Conservation (phyloP, 331 rosid genomes). For the Malus hybrid region DNA sequence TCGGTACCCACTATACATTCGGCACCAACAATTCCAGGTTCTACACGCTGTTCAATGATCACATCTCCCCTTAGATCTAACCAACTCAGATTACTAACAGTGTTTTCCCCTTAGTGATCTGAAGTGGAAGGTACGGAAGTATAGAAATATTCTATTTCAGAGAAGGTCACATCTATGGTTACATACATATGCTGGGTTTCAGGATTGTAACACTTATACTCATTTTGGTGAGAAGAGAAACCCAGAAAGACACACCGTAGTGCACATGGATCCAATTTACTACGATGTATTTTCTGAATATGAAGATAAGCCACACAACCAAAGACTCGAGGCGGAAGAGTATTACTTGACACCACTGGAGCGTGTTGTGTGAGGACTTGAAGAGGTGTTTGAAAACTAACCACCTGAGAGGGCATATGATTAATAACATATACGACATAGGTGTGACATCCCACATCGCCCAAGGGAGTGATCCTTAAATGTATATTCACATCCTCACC, state of each 20-base stretch:
- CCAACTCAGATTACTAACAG: neutral
- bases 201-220: too few relatives aligned
- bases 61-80: neutral
- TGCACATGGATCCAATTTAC: neutral
- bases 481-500: too few relatives aligned
- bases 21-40: neutral
- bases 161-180: neutral
- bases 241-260: neutral
- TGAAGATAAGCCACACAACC: neutral
- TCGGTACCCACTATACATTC: neutral
- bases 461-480: too few relatives aligned
- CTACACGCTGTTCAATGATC: neutral
- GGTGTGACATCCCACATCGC: too few relatives aligned
- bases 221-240: neutral
- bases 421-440: neutral
- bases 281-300: neutral
- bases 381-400: too few relatives aligned
- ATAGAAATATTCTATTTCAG: neutral
- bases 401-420: too few relatives aligned
- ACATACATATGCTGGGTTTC: too few relatives aligned
- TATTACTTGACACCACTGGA: neutral
- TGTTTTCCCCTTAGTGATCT: too few relatives aligned
- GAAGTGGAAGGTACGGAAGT: neutral
- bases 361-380: neutral
- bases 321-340: neutral